Conservation (phyloP, 208 protist genomes). For the Phytomonas francai region DNA sequence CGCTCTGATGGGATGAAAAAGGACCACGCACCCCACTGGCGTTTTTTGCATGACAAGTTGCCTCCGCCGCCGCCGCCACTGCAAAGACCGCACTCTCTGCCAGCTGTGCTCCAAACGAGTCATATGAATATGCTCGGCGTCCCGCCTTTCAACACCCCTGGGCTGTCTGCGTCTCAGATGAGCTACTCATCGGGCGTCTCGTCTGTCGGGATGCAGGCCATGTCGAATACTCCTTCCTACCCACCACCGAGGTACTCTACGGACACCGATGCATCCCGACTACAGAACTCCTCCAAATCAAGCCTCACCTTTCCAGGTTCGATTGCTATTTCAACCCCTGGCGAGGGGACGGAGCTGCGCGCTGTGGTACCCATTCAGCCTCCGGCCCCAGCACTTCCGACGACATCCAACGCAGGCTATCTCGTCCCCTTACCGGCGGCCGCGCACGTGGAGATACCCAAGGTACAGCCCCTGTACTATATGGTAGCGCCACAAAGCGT, state of each 20-base stretch:
- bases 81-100: constrained; percentile 8
- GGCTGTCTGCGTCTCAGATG: neutral
- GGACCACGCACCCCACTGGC: neutral
- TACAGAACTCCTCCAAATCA: neutral
- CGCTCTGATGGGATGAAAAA: neutral
- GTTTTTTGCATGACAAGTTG: neutral
- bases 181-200: neutral
- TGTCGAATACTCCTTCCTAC: neutral
- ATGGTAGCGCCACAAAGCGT: neutral
- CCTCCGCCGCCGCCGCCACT: neutral
- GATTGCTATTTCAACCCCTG: neutral
- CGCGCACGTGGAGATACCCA: neutral
- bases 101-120: neutral
- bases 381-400: neutral
- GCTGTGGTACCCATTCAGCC: neutral
- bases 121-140: neutral
- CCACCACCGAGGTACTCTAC: neutral
- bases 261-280: neutral
- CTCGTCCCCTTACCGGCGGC: neutral
- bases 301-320: neutral
- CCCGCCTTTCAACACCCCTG: neutral
- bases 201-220: neutral
- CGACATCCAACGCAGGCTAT: neutral
- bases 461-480: neutral
- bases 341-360: neutral